Evolutionary conservation across 768 basidiomycete species (phyloP), one percentile per base, ranked within the genome.

Genomic region (Serendipita indica): DNA sequence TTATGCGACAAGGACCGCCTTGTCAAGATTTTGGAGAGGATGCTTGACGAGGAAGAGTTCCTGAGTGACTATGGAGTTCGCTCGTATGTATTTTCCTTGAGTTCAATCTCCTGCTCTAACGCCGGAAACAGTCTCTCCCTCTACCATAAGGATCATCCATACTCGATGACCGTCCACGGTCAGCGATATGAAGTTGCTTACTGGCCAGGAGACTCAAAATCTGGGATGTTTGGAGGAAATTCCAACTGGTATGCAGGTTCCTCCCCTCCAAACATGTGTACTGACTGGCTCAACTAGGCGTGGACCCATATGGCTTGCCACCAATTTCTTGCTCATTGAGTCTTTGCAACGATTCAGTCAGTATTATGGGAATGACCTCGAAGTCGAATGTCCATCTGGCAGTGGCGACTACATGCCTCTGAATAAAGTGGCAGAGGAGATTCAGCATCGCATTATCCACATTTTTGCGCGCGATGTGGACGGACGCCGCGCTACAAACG

Each of bases 321-420:
- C 90, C 57, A 98, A 94, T 70, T 96, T 96, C 74, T 68, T 99
- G 58, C 77, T 98, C 57, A 96, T 97, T 62, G 94, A 97, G 71
- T 89, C 86, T 67, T 76, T 99, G 58, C 96, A 98, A 70, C 80
- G 96, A 20, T 98, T 98, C 77, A 86, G 98, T 69, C 90, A 94
- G 65, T 99, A 97, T 71, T 98, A 96, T 64, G 96, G 96, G 2
- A 84, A 91, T 59, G 84, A 87, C 20, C 72, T 97, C 33, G 85
- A 89, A 75, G 84, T 94, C 28, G 96, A 99, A 70, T 99, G 96
- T 66, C 96, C 96, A 3, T 92, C 90, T 0, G 91, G 92, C 27
- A 88, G 85, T 62, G 96, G 96, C n/a, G 93, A 96, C 64, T 90
- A 84, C 71, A 97, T 97, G 92, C 89, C 91, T 67, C 81, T 99